Percentiles rank a stretch among this genome's conserved stretches.
Evolutionary conservation across 2,329 filamentous ascomycete species (phyloP).

Genomic region (Pestalotiopsis sp.): DNA sequence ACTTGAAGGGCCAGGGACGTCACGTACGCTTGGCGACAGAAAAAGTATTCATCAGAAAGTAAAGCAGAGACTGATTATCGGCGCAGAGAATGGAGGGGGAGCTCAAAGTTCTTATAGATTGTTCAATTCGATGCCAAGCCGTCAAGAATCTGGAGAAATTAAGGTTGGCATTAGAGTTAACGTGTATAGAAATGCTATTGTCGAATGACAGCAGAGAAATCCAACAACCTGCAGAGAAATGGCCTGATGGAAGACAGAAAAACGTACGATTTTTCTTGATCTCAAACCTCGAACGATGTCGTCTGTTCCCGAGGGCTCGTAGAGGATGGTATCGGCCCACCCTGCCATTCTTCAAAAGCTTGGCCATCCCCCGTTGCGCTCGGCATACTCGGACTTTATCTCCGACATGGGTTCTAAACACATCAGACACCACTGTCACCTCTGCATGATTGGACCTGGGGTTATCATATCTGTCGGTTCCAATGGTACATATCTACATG

Average conservation of each 20-base stretch:
- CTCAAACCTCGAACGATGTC: slow-evolving; percentile 15
- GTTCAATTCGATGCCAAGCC: slow-evolving; percentile 3
- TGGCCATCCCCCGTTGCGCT: not conserved
- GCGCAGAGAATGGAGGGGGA: not conserved
- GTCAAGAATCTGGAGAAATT: not conserved
- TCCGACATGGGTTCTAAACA: not conserved
- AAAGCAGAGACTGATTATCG: not conserved
- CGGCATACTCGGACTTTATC: not conserved
- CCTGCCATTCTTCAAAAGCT: not conserved
- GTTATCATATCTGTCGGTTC: not conserved
- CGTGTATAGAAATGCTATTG: not conserved
- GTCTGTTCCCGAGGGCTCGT: slow-evolving; percentile 2
- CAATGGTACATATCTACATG: not conserved
- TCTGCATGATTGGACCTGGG: not conserved
- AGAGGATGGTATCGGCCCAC: not conserved
- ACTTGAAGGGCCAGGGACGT: not conserved
- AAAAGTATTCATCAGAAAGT: not conserved
- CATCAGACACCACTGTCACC: not conserved
- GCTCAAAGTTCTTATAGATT: not conserved
- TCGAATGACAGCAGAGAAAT: slow-evolving; percentile 13
- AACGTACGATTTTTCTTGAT: slow-evolving; percentile 18
- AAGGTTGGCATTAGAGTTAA: slow-evolving; percentile 14
- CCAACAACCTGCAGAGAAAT: slow-evolving; percentile 11
- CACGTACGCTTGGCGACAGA: not conserved
- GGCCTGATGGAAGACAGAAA: slow-evolving; percentile 14